Conservation (phyloP, 768 basidiomycete genomes). For the Boletus subcaerulescens region DNA sequence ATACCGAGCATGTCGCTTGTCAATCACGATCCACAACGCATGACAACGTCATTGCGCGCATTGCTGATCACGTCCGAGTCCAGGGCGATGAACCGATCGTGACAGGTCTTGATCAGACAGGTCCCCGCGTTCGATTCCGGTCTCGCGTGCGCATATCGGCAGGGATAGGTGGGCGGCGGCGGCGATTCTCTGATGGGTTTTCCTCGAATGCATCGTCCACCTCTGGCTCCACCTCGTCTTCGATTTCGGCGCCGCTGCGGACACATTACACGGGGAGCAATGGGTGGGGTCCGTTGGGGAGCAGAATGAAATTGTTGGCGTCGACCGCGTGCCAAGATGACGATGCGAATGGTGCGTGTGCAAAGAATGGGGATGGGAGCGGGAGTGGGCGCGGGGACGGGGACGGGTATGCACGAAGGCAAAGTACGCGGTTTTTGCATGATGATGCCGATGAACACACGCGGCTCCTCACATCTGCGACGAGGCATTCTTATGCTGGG, state of each 20-base stretch:
- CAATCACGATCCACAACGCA: not conserved
- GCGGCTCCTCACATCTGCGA: conserved; percentile 34
- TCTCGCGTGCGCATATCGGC: conserved; percentile 78
- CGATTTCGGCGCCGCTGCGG: conserved; percentile 77
- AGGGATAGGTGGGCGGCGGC: conserved; percentile 52
- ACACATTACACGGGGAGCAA: conserved; percentile 50
- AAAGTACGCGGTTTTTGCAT: conserved; percentile 5
- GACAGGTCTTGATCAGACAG: conserved; percentile 8
- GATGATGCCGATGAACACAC: conserved; percentile 37
- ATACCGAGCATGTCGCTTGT: too few relatives aligned
- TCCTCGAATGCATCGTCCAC: conserved; percentile 37
- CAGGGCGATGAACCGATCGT: conserved; percentile 18
- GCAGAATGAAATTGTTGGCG: conserved; percentile 43
- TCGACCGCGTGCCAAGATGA: not conserved
- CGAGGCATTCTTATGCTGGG: conserved; percentile 16
- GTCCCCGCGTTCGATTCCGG: conserved; percentile 56
- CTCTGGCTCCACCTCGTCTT: conserved; percentile 70
- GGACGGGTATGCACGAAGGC: not conserved
- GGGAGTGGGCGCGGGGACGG: not conserved
- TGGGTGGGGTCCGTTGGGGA: conserved; percentile 61
- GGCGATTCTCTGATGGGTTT: conserved; percentile 21
- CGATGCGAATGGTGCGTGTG: not conserved
- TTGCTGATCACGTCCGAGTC: conserved; percentile 4
- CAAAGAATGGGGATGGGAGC: not conserved
- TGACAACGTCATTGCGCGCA: not conserved